These are phyloP conservation scores for Nitzschia sp. DNA, from an alignment of 108 stramenopile genomes.

Conservation along the genomic window DNA sequence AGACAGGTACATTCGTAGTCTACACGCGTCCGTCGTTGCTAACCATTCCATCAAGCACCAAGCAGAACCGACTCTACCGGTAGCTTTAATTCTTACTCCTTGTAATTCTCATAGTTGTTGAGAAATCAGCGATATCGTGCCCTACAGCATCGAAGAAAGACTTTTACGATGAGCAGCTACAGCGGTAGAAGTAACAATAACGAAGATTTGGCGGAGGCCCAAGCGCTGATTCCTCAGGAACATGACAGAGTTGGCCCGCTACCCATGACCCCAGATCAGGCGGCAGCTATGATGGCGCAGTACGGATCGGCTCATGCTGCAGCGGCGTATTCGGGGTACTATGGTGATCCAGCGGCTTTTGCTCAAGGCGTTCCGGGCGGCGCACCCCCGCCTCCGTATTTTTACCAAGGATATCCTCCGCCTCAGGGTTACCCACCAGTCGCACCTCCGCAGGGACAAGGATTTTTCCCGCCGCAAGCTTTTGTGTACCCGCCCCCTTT, in stretches of 20 bases:
- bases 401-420: constrained; percentile 3
- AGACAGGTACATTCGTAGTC: too few relatives aligned
- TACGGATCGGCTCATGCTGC: constrained; percentile 3
- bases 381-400: not conserved
- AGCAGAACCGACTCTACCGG: too few relatives aligned
- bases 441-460: not conserved
- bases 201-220: not conserved
- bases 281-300: constrained; percentile 14
- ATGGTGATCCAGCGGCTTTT: not conserved
- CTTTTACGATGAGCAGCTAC: constrained; percentile 5
- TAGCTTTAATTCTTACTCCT: too few relatives aligned
- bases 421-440: not conserved
- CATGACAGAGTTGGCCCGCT: not conserved
- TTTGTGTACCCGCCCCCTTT: constrained; percentile 3
- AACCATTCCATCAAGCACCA: too few relatives aligned
- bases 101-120: too few relatives aligned
- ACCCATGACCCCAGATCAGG: constrained; percentile 3
- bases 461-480: not conserved
- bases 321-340: not conserved
- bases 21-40: too few relatives aligned
- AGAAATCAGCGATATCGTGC: too few relatives aligned
- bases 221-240: not conserved
- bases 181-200: not conserved
- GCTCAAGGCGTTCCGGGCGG: not conserved
- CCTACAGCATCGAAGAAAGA: too few relatives aligned